Conservation (phyloP, 345 rosid species). For the Schrenkiella parvula region DNA sequence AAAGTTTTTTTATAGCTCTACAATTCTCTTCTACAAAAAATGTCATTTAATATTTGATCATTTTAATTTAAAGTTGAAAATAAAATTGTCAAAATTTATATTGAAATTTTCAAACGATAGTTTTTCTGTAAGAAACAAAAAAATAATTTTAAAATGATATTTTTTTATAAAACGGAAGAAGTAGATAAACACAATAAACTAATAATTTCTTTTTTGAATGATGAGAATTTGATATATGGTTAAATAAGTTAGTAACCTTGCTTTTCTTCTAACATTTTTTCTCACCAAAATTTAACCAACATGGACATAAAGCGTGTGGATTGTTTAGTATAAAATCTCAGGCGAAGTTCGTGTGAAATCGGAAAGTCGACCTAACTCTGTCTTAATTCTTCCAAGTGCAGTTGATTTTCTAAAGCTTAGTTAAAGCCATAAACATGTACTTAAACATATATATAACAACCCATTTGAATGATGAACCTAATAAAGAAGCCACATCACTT, state of each 20-base stretch:
- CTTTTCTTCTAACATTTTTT: slow-evolving; percentile 15
- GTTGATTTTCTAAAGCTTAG: background rate
- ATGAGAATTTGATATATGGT: background rate
- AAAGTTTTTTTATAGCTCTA: too few relatives aligned
- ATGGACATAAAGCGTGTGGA: background rate
- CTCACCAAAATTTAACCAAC: slow-evolving; percentile 2
- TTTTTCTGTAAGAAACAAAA: too few relatives aligned
- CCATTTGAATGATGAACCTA: slow-evolving; percentile 15
- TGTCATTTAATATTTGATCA: too few relatives aligned
- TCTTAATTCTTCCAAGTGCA: slow-evolving; percentile 12
- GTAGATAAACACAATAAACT: background rate
- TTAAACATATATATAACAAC: slow-evolving; percentile 6
- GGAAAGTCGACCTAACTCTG: slow-evolving; percentile 8
- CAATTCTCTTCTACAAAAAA: too few relatives aligned
- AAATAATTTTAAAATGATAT: too few relatives aligned
- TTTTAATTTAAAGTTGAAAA: too few relatives aligned
- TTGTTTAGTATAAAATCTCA: slow-evolving; percentile 18
- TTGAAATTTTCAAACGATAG: too few relatives aligned
- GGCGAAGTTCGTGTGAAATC: slow-evolving; percentile 11
- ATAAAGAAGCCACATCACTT: slow-evolving; percentile 7
- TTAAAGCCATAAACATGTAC: background rate
- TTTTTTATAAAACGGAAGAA: too few relatives aligned
- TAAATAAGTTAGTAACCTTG: background rate
- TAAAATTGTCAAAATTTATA: too few relatives aligned
- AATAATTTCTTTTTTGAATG: background rate